These are phyloP conservation scores for Yamadazyma sp. DNA, from an alignment of 1,139 yeast species.

Conservation along the genomic window DNA sequence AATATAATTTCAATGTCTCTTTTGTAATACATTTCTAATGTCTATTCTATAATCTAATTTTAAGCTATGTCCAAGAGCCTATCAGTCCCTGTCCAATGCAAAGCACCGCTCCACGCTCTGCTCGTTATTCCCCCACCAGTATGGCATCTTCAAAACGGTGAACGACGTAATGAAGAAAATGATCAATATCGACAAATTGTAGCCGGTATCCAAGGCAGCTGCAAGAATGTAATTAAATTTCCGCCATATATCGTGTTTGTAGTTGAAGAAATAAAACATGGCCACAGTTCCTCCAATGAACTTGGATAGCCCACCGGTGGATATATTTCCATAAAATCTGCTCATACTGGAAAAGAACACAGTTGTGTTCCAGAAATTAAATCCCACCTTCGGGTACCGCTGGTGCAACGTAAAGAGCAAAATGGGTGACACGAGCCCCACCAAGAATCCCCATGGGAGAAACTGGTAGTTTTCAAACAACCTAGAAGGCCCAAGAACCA, in stretches of 20 bases:
- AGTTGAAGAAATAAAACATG: conserved; percentile 43
- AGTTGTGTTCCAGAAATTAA: conserved; percentile 47
- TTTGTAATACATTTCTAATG: background rate
- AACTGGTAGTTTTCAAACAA: conserved; percentile 40
- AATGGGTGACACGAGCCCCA: conserved; percentile 41
- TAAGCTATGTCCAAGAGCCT: background rate
- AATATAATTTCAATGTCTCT: too few species aligned
- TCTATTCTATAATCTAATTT: background rate
- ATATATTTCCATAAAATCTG: conserved; percentile 36
- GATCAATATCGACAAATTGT: conserved; percentile 38
- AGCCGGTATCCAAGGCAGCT: conserved; percentile 52
- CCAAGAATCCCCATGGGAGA: conserved; percentile 44
- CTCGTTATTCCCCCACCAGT: conserved; percentile 52
- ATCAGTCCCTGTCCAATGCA: too few species aligned
- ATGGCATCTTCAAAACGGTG: conserved; percentile 31
- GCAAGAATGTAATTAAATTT: conserved; percentile 47
- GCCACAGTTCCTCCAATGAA: conserved; percentile 47
- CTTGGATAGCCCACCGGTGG: conserved; percentile 50
- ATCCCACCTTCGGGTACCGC: conserved; percentile 20
- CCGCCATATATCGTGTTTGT: conserved; percentile 38
- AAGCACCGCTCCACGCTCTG: conserved; percentile 46
- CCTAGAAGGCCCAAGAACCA: conserved; percentile 46
- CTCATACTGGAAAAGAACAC: conserved; percentile 51
- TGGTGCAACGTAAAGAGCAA: conserved; percentile 30
- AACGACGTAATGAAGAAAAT: conserved; percentile 40